Evolutionary conservation across 2,329 filamentous ascomycete genomes (phyloP).

Genomic region (Dothistroma pini): DNA sequence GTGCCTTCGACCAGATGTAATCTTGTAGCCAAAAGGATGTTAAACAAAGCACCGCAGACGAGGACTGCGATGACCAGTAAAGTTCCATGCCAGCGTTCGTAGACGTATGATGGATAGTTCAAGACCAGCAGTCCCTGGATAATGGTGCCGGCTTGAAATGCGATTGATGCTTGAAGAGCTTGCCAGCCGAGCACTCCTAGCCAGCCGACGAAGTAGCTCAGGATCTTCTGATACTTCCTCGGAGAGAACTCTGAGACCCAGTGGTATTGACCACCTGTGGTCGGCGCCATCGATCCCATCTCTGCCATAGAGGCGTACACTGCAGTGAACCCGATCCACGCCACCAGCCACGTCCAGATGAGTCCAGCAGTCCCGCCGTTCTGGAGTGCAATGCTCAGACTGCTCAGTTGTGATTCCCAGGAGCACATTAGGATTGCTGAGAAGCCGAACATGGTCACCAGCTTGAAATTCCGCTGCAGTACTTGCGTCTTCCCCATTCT

Average conservation of each 20-base stretch:
- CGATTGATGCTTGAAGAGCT: conserved; percentile 12
- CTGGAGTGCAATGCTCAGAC: conserved; percentile 10
- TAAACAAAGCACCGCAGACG: conserved; percentile 34
- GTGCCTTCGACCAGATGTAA: conserved; percentile 47
- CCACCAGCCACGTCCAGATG: conserved; percentile 34
- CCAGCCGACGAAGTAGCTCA: conserved; percentile 18
- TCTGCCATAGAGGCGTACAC: conserved; percentile 33
- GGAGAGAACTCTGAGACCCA: conserved; percentile 16
- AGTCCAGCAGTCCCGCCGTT: conserved; percentile 26
- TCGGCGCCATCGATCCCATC: conserved; percentile 35
- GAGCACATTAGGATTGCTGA: conserved; percentile 26
- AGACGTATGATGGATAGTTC: conserved; percentile 15
- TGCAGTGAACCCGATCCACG: conserved; percentile 32
- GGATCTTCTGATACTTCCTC: conserved; percentile 9
- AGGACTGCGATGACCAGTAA: conserved; percentile 22
- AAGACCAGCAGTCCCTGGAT: conserved; percentile 20
- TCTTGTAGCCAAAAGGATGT: conserved; percentile 40
- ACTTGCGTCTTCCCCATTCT: conserved; percentile 11
- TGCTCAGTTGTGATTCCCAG: conserved; percentile 20
- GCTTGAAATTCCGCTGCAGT: conserved; percentile 24
- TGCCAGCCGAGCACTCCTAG: conserved; percentile 18
- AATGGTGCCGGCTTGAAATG: conserved; percentile 31
- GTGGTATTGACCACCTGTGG: conserved; percentile 26
- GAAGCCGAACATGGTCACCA: conserved; percentile 25
- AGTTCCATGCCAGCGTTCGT: conserved; percentile 24